These are phyloP conservation scores for Epithele typhae DNA, from an alignment of 768 basidiomycete genomes.

Conservation along the genomic window DNA sequence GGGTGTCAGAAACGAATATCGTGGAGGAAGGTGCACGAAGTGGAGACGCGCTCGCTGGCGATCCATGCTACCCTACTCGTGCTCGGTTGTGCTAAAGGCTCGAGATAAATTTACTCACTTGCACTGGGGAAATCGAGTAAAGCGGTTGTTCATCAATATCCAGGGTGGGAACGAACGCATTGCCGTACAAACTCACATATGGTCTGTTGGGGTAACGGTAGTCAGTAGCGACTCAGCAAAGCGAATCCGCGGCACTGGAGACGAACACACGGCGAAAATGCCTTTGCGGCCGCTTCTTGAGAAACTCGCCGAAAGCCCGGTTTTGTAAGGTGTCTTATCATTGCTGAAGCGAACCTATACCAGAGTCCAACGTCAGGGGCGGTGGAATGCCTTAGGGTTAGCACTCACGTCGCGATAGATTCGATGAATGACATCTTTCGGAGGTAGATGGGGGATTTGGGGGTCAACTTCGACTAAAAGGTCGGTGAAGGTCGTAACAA, in stretches of 20 bases:
- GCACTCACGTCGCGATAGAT: constrained; percentile 83
- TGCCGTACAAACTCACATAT: constrained; percentile 54
- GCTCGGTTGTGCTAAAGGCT: neutral
- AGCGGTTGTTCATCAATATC: neutral
- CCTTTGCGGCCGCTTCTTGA: constrained; percentile 90
- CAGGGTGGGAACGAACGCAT: neutral
- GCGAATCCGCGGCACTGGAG: neutral
- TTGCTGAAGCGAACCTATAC: constrained; percentile 81
- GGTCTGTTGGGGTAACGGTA: constrained; percentile 38
- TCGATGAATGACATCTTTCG: constrained; percentile 88
- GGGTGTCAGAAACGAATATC: neutral
- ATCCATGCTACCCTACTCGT: no score
- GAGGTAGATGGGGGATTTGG: constrained; percentile 83
- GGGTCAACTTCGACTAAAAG: constrained; percentile 68
- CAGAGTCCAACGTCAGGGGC: no score
- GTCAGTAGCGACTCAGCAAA: neutral
- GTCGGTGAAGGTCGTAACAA: constrained; percentile 68
- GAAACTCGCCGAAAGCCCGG: constrained; percentile 72
- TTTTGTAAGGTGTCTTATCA: constrained; percentile 96
- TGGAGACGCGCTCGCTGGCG: neutral
- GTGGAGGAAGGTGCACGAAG: neutral
- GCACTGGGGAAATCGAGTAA: neutral
- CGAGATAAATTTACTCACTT: neutral
- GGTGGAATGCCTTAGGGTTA: neutral
- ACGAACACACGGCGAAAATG: constrained; percentile 81